phyloP scores from a whole-genome alignment of 257 asterid genomes.

The Solanum bulbocastanum region DNA sequence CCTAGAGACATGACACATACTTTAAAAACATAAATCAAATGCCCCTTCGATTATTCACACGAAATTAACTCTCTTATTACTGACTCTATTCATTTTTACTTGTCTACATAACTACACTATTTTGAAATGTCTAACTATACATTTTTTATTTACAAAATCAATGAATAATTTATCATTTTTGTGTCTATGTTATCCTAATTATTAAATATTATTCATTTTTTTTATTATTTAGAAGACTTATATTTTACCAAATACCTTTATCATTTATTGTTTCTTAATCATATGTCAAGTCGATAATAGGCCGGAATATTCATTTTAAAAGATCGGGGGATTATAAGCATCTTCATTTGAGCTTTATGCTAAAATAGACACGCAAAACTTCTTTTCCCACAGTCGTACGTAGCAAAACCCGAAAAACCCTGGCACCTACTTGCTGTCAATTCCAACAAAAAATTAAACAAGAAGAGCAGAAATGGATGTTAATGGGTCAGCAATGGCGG shows the following conservation, averaged over 20 bases:
- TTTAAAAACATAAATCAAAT: not conserved
- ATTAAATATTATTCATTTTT: no score
- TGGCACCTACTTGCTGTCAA: not conserved
- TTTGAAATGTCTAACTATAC: not conserved
- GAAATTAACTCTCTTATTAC: no score
- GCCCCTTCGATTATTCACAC: not conserved
- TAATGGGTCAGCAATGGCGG: slow-evolving; percentile 15
- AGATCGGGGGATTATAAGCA: not conserved
- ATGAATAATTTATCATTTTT: no score
- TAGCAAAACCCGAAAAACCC: not conserved
- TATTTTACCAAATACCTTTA: no score
- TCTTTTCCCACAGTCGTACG: not conserved
- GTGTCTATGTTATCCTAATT: accelerated
- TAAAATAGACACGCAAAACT: not conserved
- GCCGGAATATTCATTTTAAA: not conserved
- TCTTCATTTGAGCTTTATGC: not conserved
- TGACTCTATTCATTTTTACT: no score
- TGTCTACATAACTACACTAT: no score
- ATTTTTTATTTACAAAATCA: no score
- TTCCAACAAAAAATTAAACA: not conserved
- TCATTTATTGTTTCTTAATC: no score
- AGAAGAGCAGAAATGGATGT: not conserved
- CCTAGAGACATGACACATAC: not conserved
- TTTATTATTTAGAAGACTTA: not conserved
- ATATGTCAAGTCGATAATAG: no score